Evolutionary conservation across 2,329 filamentous ascomycete species (phyloP), one percentile per base, ranked within the genome.

Genomic region (Lachnellula subtilissima): DNA sequence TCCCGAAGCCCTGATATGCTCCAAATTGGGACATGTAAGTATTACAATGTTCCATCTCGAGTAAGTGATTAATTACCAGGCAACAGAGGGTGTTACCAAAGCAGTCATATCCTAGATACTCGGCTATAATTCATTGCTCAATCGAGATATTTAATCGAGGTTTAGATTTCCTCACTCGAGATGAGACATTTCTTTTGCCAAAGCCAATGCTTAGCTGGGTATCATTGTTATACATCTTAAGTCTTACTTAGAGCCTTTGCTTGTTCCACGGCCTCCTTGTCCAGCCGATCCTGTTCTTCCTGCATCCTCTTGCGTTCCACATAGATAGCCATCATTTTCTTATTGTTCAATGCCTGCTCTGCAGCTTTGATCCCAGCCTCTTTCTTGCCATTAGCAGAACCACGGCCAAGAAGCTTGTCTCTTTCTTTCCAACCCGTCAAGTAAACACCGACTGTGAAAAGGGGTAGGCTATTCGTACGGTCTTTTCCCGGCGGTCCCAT

Each of bases 361-460:
- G 89, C 89, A 1, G 88, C 88, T 61, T 81, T 84, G 14, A 80
- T 75, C 0, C 85, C 85, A 1, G 88, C 89, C 55, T 89, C 85
- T 55, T 81, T 83, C 72, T 91, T 91, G 53, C 79, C 83, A 60
- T 83, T 72, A 1, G 81, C 88, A 35, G 78, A 80, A 0, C 87
- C 88, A 46, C 75, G 76, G 0, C 84, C 88, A 5, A 92, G 71
- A 55, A 81, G 73, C 67, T 83, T 80, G 49, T 81, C 74, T 35
- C 76, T 78, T 70, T 87, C 84, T 4, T 87, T 88, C 77, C 85
- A 88, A 0, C 87, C 88, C 19, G 83, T 80, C 28, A 91, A 73
- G 63, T 83, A 88, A 0, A 83, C 78, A 0, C 80, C 86, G 1
- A 91, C 78, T 2, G 78, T 81, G 67, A 82, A 89, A 25, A 85